Evolutionary conservation across 2,329 filamentous ascomycete species (phyloP), one percentile per base, ranked within the genome.

Genomic region (Bimuria novae-zelandiae): DNA sequence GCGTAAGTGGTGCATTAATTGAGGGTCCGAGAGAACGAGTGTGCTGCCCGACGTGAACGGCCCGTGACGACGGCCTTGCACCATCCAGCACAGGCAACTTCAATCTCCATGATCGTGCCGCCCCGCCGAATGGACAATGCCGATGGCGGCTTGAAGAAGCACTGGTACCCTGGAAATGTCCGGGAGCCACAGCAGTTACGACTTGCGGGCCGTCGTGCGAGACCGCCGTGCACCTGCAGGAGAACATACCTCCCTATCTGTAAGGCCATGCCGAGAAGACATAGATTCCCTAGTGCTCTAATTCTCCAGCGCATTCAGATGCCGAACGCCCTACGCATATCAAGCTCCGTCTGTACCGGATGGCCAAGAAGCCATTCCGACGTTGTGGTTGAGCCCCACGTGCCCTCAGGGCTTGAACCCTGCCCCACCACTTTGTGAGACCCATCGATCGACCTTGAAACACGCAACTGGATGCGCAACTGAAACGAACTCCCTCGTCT

Each of bases 391-490:
- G 43, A 50, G 51, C 11, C 36, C 47, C 62, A 65, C 62, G 62
- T 65, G 62, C 55, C 21, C 22, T 27, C 45, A 55, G 56, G 55
- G 61, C 44, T 48, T 52, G 21, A 57, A 51, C 56, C 59, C 52
- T 63, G 60, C 53, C 25, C n/a, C 32, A 25, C 43, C 36, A 11
- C 51, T 49, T 27, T 42, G 52, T 60, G 49, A 60, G 55, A 52
- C 59, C 48, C 50, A 25, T 45, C 56, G 54, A 60, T 60, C 54
- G 51, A 47, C 44, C 48, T 55, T 60, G 58, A 61, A 63, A 63
- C 58, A 54, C 42, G 41, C 43, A 51, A 51, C 49, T 56, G 57
- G 43, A 50, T 55, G 50, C 56, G 56, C 55, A 54, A 52, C 46
- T 35, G 48, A 51, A 49, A 51, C 44, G 35, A 39, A 36, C 22